Conservation (phyloP, 2,329 filamentous ascomycete species). For the Zymoseptoria tritici region DNA sequence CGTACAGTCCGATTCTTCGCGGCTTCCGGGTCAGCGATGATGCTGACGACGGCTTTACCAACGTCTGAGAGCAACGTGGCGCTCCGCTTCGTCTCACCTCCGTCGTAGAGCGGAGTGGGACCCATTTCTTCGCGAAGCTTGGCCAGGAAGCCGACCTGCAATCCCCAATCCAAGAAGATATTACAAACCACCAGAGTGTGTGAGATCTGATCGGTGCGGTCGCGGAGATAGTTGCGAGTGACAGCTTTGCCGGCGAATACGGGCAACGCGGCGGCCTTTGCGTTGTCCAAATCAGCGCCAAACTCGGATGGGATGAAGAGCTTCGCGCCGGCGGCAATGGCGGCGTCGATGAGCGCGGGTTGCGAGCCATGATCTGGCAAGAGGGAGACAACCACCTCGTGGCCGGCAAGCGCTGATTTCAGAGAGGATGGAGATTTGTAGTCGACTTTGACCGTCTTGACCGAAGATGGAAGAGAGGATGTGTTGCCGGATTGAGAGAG, state of each 20-base stretch:
- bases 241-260: slow-evolving; percentile 32
- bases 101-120: slow-evolving; percentile 29
- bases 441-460: slow-evolving; percentile 37
- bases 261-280: slow-evolving; percentile 26
- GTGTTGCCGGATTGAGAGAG: slow-evolving; percentile 39
- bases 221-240: slow-evolving; percentile 30
- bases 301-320: slow-evolving; percentile 37
- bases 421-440: slow-evolving; percentile 39
- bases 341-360: slow-evolving; percentile 34
- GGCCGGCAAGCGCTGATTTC: slow-evolving; percentile 28
- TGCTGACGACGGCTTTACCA: slow-evolving; percentile 28
- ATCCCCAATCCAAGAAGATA: slow-evolving; percentile 35
- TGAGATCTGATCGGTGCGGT: slow-evolving; percentile 23
- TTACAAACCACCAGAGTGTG: too few species aligned
- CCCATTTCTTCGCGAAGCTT: slow-evolving; percentile 26
- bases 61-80: slow-evolving; percentile 27
- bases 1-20: slow-evolving; percentile 32
- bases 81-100: slow-evolving; percentile 29
- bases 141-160: slow-evolving; percentile 25
- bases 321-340: slow-evolving; percentile 31
- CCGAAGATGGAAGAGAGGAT: slow-evolving; percentile 33
- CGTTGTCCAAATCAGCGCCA: slow-evolving; percentile 29
- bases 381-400: slow-evolving; percentile 30
- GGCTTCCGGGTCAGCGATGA: slow-evolving; percentile 28
- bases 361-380: slow-evolving; percentile 10